Evolutionary conservation across 305 asterid genomes (phyloP).

Genomic region (Galium porrigens): DNA sequence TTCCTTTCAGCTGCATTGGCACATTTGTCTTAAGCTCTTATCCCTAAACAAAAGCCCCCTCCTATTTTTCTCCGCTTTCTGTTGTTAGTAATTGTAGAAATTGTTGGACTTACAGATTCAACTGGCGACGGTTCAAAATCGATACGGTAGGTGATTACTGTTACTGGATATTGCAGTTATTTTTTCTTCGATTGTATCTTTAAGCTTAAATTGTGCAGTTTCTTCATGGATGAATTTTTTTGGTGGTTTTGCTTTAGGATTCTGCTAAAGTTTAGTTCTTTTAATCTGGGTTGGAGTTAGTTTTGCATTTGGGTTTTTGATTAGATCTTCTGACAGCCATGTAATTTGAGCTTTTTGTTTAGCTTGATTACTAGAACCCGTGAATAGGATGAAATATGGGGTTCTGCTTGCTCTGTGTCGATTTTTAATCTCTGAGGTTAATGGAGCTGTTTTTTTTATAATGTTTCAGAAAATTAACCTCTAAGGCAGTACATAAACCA

Average conservation of each 20-base stretch:
- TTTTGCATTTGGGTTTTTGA: constrained; percentile 3
- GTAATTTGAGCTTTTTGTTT: not conserved
- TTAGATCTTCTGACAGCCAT: constrained; percentile 3
- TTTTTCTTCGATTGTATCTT: not conserved
- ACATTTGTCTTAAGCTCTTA: not conserved
- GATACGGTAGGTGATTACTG: not conserved
- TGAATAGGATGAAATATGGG: not conserved
- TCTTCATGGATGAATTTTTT: not conserved
- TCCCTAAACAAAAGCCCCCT: constrained; percentile 2
- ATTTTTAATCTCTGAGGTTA: not conserved
- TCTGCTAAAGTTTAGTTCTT: not conserved
- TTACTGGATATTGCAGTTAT: not conserved
- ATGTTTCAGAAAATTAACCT: not conserved
- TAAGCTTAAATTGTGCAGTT: not conserved
- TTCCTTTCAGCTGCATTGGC: not conserved
- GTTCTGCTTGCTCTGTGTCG: not conserved
- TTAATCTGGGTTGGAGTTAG: not conserved
- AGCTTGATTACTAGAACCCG: not conserved
- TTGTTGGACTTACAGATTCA: constrained; percentile 1
- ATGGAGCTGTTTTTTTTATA: not conserved
- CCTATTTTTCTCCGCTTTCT: not conserved
- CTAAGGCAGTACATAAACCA: not conserved
- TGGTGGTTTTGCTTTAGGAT: not conserved
- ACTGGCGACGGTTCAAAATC: not conserved
- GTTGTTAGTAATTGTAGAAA: not conserved